Evolutionary conservation across 805 yeast species (phyloP).

Genomic region (Candida cerambycidarum): DNA sequence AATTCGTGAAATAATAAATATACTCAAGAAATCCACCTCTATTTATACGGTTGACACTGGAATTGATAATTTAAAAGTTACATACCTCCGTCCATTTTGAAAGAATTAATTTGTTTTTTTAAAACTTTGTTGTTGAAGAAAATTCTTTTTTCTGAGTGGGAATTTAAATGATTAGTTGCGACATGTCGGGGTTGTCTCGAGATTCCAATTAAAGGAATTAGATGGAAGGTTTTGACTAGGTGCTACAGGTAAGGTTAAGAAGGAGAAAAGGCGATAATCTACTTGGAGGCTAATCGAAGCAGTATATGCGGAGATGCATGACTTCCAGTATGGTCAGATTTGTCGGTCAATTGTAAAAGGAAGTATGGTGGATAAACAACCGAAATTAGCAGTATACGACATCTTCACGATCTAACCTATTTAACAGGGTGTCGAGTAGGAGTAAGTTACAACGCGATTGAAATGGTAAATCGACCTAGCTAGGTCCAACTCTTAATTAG

Average conservation of each 20-base stretch:
- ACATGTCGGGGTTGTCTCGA: slow-evolving; percentile 4
- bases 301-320: no score
- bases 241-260: no score
- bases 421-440: neutral
- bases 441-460: neutral
- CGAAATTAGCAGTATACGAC: neutral
- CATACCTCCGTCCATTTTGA: slow-evolving; percentile 63
- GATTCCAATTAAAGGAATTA: neutral
- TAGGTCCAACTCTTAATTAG: neutral
- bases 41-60: neutral
- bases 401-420: neutral
- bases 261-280: neutral
- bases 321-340: no score
- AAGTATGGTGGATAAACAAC: neutral
- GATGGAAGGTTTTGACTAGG: neutral
- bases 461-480: neutral
- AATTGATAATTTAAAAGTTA: slow-evolving; percentile 18
- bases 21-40: neutral
- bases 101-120: slow-evolving; percentile 4
- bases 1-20: neutral
- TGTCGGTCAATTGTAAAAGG: no score
- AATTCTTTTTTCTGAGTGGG: slow-evolving; percentile 6
- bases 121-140: slow-evolving; percentile 5
- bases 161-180: slow-evolving; percentile 6
- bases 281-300: no score